Evolutionary conservation across 768 basidiomycete genomes (phyloP).

Genomic region (Suillus clintonianus): DNA sequence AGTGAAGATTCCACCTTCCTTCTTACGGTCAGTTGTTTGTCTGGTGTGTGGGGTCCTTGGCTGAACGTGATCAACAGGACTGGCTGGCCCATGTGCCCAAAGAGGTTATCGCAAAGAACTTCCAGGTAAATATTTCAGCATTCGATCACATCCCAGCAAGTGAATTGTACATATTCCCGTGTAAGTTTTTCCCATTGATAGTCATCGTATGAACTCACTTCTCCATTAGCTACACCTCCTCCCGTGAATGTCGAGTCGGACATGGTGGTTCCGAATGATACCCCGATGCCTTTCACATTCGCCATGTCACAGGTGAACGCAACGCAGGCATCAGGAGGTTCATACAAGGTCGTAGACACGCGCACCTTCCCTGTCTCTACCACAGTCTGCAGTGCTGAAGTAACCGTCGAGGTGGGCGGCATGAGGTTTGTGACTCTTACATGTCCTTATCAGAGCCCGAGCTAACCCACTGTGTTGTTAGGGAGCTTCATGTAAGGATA

Average conservation of each 20-base stretch:
- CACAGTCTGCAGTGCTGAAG: constrained; percentile 58
- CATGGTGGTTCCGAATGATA: constrained; percentile 50
- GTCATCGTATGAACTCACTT: neutral
- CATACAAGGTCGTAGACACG: constrained; percentile 61
- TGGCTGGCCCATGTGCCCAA: constrained; percentile 67
- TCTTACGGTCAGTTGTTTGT: constrained; percentile 21
- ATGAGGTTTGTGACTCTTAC: constrained; percentile 44
- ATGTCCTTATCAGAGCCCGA: neutral
- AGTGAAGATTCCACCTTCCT: constrained; percentile 62
- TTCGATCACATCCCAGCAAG: constrained; percentile 56
- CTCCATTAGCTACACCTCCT: constrained; percentile 40
- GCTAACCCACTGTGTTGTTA: constrained; percentile 10
- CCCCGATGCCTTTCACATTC: constrained; percentile 56
- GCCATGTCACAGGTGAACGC: constrained; percentile 48
- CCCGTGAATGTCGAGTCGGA: constrained; percentile 41
- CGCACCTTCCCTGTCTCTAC: constrained; percentile 52
- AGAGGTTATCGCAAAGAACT: constrained; percentile 65
- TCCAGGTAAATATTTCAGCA: constrained; percentile 45
- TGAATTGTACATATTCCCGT: constrained; percentile 58
- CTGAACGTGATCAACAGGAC: constrained; percentile 42
- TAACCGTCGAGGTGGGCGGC: constrained; percentile 59
- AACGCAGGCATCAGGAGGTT: constrained; percentile 51
- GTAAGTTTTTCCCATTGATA: constrained; percentile 20
- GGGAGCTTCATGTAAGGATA: constrained; percentile 48
- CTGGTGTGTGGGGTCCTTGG: neutral